Evolutionary conservation across 371 early-diverging fungal species (phyloP).

Genomic region (Mortierella sp.): DNA sequence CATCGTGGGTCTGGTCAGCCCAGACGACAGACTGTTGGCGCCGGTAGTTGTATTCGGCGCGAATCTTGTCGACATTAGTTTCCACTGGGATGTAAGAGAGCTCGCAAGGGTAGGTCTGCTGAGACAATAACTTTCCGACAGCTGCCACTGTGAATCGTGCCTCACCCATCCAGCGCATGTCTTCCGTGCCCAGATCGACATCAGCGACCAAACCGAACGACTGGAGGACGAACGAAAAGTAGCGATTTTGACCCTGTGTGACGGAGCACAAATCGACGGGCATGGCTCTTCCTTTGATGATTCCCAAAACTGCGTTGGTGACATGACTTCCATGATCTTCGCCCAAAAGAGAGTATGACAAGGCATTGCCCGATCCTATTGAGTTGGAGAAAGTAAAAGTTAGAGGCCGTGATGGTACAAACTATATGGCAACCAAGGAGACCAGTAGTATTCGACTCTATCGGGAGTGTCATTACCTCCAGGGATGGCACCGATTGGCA

Average conservation of each 20-base stretch:
- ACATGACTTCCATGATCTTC: conserved; percentile 67
- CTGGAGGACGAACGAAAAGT: conserved; percentile 73
- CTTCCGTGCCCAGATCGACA: conserved; percentile 73
- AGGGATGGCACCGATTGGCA: conserved; percentile 78
- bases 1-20: conserved; percentile 47
- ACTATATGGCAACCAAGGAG: background rate
- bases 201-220: conserved; percentile 76
- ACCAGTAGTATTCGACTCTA: background rate
- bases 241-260: conserved; percentile 64
- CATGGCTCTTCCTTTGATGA: conserved; percentile 72
- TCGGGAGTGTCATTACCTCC: conserved; percentile 56
- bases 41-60: conserved; percentile 41
- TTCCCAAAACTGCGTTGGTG: conserved; percentile 63
- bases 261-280: conserved; percentile 74
- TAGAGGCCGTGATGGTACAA: background rate
- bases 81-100: conserved; percentile 66
- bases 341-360: conserved; percentile 69
- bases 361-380: conserved; percentile 67
- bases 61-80: conserved; percentile 62
- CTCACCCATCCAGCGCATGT: conserved; percentile 77
- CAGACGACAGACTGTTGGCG: conserved; percentile 34
- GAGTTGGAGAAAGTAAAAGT: background rate
- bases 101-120: conserved; percentile 62
- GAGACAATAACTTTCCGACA: conserved; percentile 64
- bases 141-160: conserved; percentile 65